Conservation (phyloP, 1,284 basidiomycete genomes). For the Cutaneotrichosporon sp. region DNA sequence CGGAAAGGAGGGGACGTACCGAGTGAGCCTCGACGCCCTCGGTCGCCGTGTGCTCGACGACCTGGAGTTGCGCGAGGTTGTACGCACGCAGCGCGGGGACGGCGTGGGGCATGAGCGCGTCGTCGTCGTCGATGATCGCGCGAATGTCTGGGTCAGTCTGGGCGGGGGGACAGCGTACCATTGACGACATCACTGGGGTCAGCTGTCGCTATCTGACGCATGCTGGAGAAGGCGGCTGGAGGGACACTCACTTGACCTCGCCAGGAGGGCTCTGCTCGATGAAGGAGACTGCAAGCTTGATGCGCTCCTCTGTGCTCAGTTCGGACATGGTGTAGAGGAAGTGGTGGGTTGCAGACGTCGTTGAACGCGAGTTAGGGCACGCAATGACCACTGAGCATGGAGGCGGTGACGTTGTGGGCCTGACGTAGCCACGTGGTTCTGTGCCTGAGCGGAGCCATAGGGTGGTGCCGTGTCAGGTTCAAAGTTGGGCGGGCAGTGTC, state of each 20-base stretch:
- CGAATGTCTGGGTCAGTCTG: conserved; percentile 67
- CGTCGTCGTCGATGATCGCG: conserved; percentile 81
- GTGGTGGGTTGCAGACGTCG: too few species aligned
- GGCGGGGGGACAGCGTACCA: conserved; percentile 56
- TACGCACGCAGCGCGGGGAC: conserved; percentile 75
- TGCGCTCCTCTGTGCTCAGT: conserved; percentile 41
- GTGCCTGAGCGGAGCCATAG: conserved; percentile 3
- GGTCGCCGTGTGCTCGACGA: conserved; percentile 62
- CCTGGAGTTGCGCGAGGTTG: conserved; percentile 80
- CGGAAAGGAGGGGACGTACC: conserved; percentile 18
- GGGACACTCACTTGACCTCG: conserved; percentile 68
- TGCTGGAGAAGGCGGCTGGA: not conserved
- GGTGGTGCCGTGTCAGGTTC: conserved; percentile 5
- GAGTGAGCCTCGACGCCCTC: conserved; percentile 32
- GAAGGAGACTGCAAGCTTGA: conserved; percentile 65
- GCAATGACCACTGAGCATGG: not conserved
- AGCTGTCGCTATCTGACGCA: too few species aligned
- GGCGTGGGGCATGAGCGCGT: conserved; percentile 71
- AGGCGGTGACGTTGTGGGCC: conserved; percentile 7
- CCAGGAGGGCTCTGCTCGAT: conserved; percentile 88
- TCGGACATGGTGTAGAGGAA: conserved; percentile 33
- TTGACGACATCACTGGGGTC: conserved; percentile 72
- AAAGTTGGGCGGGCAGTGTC: not conserved
- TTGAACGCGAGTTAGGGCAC: too few species aligned
- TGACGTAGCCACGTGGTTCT: not conserved